Base-by-base conservation (phyloP, 805 yeast species). In the Wickerhamomyces bovis region DNA sequence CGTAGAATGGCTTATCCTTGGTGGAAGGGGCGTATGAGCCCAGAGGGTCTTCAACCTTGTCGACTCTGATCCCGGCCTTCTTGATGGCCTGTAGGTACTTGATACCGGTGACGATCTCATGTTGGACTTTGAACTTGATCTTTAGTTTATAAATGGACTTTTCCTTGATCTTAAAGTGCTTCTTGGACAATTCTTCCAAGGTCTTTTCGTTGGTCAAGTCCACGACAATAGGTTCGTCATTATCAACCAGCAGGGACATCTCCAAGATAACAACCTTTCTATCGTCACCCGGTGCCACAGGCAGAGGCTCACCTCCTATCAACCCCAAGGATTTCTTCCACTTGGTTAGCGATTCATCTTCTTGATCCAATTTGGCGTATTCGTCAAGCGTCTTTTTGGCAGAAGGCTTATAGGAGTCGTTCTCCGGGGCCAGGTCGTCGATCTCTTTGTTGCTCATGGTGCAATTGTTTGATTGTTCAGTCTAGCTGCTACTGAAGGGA, bases 21-120 rank as follows among this genome's bases (percentile, higher is more conserved):
- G 97, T 89, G 64, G 80, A 86, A 56, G 97, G 97, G 10, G 96
- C 90, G 64, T 83, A 90, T 4, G 94, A 83, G 4, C 97, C 97
- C 62, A 89, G 75, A 40, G 90, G 94, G 64, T 89, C 95, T 53
- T 87, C 95, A 39, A 82, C 68, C 62, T 84, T 87, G 62, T 88
- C 96, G 38, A 90, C 88, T 22, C 90, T 78, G 52, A 90, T 85
- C 30, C 96, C 96, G 2, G 90, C 81, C 63, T 89, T 86, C 66
- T 88, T 89, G 53, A 89, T 84, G 18, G 79, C 80, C 65, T 88
- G 96, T 53, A 87, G 75, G 64, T 89, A 90, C 62, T 84, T 82
- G 62, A 90, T 76, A 1, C 97, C 97, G 2, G 97, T 89, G 56
- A 90, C 82, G 54, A 90, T 87, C 63, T 87, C 95, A 59, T 85